These are phyloP conservation scores for Aspergillus campestris DNA, from an alignment of 495 filamentous ascomycete genomes.

Conservation along the genomic window DNA sequence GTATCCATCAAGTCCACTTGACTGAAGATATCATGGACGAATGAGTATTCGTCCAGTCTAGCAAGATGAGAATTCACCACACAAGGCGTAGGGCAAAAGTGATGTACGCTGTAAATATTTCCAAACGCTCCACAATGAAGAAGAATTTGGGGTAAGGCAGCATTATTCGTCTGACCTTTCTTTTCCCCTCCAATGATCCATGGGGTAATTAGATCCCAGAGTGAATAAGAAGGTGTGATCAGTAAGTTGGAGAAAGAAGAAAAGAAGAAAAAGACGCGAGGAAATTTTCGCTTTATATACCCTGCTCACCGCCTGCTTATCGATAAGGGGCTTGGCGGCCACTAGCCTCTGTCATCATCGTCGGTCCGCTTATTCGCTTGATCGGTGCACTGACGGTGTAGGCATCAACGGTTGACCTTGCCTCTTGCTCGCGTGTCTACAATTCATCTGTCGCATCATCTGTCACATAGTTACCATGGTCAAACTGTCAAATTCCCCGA, in stretches of 20 bases:
- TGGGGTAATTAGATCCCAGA: slow-evolving; percentile 32
- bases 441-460: neutral
- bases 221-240: slow-evolving; percentile 41
- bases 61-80: neutral
- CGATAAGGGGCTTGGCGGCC: slow-evolving; percentile 28
- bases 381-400: neutral
- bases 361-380: too few relatives aligned
- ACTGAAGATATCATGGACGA: too few relatives aligned
- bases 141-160: slow-evolving; percentile 46
- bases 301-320: slow-evolving; percentile 25
- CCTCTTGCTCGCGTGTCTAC: neutral
- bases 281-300: slow-evolving; percentile 20
- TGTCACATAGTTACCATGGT: slow-evolving; percentile 9
- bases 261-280: slow-evolving; percentile 21
- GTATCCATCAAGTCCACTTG: neutral
- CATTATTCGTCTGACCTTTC: slow-evolving; percentile 37
- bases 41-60: too few relatives aligned
- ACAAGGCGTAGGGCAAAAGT: neutral
- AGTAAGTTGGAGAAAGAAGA: slow-evolving; percentile 32
- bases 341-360: slow-evolving; percentile 6
- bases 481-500: slow-evolving; percentile 17
- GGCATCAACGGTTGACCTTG: slow-evolving; percentile 10
- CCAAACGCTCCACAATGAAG: slow-evolving; percentile 41
- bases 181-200: slow-evolving; percentile 43
- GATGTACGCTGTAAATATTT: slow-evolving; percentile 43